Evolutionary conservation across 805 yeast species (phyloP).

Genomic region (Metschnikowia proteae): DNA sequence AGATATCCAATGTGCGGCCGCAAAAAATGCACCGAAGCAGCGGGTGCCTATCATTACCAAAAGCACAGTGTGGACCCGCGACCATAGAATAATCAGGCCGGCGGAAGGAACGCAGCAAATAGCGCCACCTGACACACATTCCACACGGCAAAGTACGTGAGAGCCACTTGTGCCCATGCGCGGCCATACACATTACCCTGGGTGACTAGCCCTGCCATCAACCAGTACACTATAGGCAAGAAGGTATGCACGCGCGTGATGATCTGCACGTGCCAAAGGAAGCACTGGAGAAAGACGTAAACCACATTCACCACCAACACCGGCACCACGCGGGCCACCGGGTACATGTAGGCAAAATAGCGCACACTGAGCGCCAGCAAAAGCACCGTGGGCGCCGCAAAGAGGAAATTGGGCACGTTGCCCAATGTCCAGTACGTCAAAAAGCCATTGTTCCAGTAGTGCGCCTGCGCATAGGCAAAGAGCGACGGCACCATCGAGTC

Average conservation of each 20-base stretch:
- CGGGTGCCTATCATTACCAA: neutral
- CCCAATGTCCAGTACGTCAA: conserved; percentile 76
- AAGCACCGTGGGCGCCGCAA: conserved; percentile 65
- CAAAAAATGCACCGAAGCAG: conserved; percentile 3
- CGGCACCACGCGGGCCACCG: conserved; percentile 34
- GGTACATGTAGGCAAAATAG: conserved; percentile 33
- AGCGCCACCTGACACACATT: conserved; percentile 62
- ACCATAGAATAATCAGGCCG: conserved; percentile 52
- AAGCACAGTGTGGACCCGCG: neutral
- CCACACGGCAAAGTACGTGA: conserved; percentile 56
- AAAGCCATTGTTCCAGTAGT: conserved; percentile 86
- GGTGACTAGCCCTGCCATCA: conserved; percentile 44
- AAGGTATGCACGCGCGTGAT: conserved; percentile 75
- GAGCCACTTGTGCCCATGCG: conserved; percentile 15
- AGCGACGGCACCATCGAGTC: conserved; percentile 50
- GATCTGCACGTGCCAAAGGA: conserved; percentile 82
- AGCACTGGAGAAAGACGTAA: conserved; percentile 48
- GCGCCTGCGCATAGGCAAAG: conserved; percentile 64
- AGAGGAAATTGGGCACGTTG: conserved; percentile 77
- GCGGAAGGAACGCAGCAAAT: conserved; percentile 84
- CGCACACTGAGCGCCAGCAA: conserved; percentile 41
- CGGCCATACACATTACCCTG: conserved; percentile 10
- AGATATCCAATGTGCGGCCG: conserved; percentile 3
- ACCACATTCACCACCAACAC: conserved; percentile 40
- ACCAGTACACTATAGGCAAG: conserved; percentile 72